Conservation (phyloP, 495 filamentous ascomycete genomes). For the Umbilicaria muhlenbergii region DNA sequence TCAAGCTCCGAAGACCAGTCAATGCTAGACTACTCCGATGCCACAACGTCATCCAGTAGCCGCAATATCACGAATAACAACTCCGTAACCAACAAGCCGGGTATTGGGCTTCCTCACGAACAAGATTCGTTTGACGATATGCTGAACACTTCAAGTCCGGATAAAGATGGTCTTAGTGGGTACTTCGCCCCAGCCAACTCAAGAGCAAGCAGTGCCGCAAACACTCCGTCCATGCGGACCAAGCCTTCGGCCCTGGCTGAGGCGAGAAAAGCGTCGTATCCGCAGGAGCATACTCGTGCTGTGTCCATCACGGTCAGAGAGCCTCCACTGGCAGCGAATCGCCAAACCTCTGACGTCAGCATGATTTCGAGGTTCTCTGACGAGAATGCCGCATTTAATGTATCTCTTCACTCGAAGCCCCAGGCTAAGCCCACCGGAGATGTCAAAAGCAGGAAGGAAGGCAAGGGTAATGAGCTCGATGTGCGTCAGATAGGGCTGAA, state of each 20-base stretch:
- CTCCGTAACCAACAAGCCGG: slow-evolving; percentile 11
- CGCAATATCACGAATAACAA: slow-evolving; percentile 27
- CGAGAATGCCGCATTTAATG: slow-evolving; percentile 4
- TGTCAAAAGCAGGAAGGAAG: slow-evolving; percentile 29
- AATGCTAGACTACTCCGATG: slow-evolving; percentile 19
- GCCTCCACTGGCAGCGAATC: slow-evolving; percentile 15
- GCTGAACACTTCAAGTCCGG: slow-evolving; percentile 27
- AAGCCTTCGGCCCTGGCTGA: slow-evolving; percentile 21
- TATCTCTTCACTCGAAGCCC: slow-evolving; percentile 11
- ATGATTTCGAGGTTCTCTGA: slow-evolving; percentile 11
- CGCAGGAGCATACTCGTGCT: slow-evolving; percentile 8
- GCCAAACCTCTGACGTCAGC: slow-evolving; percentile 22
- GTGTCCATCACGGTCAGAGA: slow-evolving; percentile 5
- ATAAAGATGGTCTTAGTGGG: slow-evolving; percentile 19
- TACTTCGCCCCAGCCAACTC: slow-evolving; percentile 28
- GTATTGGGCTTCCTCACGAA: no score
- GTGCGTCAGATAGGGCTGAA: slow-evolving; percentile 4
- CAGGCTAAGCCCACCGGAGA: slow-evolving; percentile 21
- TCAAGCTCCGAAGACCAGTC: slow-evolving; percentile 10
- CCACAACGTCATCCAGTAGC: slow-evolving; percentile 27
- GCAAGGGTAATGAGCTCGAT: slow-evolving; percentile 4
- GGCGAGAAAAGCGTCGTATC: slow-evolving; percentile 20
- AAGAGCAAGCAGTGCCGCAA: slow-evolving; percentile 15
- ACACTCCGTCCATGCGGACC: slow-evolving; percentile 11
- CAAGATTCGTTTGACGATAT: slow-evolving; percentile 11